These are phyloP conservation scores for Lizanozyma gosingica DNA, from an alignment of 1,139 yeast species.

Conservation along the genomic window DNA sequence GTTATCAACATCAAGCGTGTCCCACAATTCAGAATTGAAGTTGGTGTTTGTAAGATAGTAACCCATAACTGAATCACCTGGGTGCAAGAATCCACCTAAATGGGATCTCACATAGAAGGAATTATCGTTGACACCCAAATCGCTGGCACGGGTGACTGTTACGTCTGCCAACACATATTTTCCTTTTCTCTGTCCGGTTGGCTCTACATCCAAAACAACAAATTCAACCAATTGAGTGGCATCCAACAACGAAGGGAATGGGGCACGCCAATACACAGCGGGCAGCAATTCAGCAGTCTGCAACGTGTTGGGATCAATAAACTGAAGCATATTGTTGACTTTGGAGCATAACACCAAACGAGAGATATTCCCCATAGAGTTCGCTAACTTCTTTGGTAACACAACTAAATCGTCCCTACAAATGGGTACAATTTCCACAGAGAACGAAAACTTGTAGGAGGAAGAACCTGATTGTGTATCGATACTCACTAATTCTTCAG, in stretches of 20 bases:
- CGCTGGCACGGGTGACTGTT: conserved; percentile 78
- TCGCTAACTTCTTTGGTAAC: conserved; percentile 77
- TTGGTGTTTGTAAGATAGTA: conserved; percentile 78
- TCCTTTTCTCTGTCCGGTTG: conserved; percentile 78
- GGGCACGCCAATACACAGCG: conserved; percentile 76
- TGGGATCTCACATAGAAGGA: conserved; percentile 81
- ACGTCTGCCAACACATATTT: conserved; percentile 83
- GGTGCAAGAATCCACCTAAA: conserved; percentile 86
- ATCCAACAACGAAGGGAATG: conserved; percentile 73
- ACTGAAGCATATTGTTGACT: conserved; percentile 73
- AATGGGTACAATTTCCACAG: conserved; percentile 93
- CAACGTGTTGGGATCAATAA: conserved; percentile 74
- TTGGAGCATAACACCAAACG: conserved; percentile 81
- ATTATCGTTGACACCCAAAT: conserved; percentile 76
- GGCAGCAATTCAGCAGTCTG: conserved; percentile 76
- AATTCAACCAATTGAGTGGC: conserved; percentile 78
- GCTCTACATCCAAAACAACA: conserved; percentile 86
- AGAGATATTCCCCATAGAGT: conserved; percentile 74
- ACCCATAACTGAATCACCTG: conserved; percentile 93
- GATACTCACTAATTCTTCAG: conserved; percentile 85
- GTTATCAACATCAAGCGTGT: conserved; percentile 50
- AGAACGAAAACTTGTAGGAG: conserved; percentile 81
- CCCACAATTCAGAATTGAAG: conserved; percentile 82
- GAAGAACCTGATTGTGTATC: conserved; percentile 91
- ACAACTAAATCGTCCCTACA: conserved; percentile 95